Evolutionary conservation across 106 monocot genomes (phyloP), one percentile per base, ranked within the genome.

Genomic region (Apostasia ramifera): DNA sequence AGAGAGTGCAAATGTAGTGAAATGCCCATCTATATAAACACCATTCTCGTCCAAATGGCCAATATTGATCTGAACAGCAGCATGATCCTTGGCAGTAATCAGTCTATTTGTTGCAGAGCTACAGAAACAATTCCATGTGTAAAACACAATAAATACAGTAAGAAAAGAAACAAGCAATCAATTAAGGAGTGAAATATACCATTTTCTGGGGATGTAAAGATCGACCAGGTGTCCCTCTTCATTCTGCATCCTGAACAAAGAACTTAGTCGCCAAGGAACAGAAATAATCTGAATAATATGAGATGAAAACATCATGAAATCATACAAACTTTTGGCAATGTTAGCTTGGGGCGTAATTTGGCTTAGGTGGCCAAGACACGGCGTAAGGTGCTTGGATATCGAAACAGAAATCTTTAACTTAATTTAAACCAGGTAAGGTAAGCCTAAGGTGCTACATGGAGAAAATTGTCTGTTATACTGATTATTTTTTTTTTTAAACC

Each of bases 21-120:
- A 82, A 44, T 78, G 75, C 40, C 94, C 90, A 15, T 69, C 86
- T 26, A 26, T 26, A 84, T 91, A 91, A 3, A 86, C 47, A 5
- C 91, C 91, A 40, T 75, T 85, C 75, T 88, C 94, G 66, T 95
- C 91, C 38, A 94, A 6, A 66, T 94, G 94, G 3, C 91, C 91
- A 48, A 94, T 66, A 66, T 94, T 94, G 49, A 95, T 75, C 78
- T 91, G 94, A 41, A 95, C 91, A 0, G 94, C 77, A 0, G 94
- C 94, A 38, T 95, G 94, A 65, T 95, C 94, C 85, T 95, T 95
- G 0, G 94, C 94, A 8, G 88, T 83, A 42, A 95, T 95, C 44
- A 95, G 69, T 81, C 88, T 79, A 50, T 95, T 95, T 5, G 94
- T 95, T 8, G 91, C 94, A 7, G 94, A 95, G 59, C 94, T 94